Conservation (phyloP, 306 rosid genomes). For the Quercus rubra region DNA sequence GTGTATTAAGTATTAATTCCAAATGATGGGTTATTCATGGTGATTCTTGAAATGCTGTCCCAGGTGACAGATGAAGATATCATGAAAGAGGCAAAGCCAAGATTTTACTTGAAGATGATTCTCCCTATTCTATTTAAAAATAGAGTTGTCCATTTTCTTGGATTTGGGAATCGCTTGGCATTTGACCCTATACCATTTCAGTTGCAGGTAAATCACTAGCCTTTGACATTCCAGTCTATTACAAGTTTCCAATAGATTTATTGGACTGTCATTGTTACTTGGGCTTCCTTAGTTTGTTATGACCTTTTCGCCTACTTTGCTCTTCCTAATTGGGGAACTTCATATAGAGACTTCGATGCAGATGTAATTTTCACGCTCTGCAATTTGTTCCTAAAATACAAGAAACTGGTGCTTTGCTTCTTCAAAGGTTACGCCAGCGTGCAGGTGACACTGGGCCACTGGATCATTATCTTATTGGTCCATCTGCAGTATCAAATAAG, state of each 20-base stretch:
- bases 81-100: constrained; percentile 89
- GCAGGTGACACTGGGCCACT: constrained; percentile 54
- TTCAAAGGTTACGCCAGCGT: constrained; percentile 73
- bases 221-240: constrained; percentile 21
- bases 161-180: constrained; percentile 97
- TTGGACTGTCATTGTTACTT: not conserved
- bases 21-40: constrained; percentile 7
- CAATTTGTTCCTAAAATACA: constrained; percentile 92
- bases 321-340: constrained; percentile 79
- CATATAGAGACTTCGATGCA: constrained; percentile 99
- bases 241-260: constrained; percentile 6
- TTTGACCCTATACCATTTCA: constrained; percentile 86
- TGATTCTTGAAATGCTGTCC: constrained; percentile 33
- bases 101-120: constrained; percentile 77
- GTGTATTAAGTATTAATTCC: constrained; percentile 9
- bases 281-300: constrained; percentile 22
- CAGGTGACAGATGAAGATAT: constrained; percentile 90
- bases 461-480: constrained; percentile 71
- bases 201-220: constrained; percentile 66
- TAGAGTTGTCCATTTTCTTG: constrained; percentile 77
- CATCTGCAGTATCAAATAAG: constrained; percentile 42
- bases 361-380: constrained; percentile 95
- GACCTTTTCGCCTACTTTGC: constrained; percentile 23
- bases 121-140: constrained; percentile 77
- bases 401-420: constrained; percentile 85